These are phyloP conservation scores for Galeopsis tetrahit DNA, from an alignment of 257 asterid genomes.

Conservation along the genomic window DNA sequence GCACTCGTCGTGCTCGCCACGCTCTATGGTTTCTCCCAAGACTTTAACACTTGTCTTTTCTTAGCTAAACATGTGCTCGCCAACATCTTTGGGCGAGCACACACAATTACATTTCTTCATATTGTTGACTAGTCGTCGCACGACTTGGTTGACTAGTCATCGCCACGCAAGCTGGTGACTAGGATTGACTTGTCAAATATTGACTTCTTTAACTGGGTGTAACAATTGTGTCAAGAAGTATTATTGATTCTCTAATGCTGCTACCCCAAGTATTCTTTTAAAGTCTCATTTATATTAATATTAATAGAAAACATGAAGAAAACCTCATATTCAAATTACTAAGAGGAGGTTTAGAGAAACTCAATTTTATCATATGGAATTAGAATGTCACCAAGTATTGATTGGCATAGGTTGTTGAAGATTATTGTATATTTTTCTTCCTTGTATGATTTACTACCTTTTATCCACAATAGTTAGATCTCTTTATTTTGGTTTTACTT, in stretches of 20 bases:
- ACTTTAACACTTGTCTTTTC: no score
- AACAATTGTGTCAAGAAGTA: not conserved
- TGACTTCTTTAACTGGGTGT: no score
- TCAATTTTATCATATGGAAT: not conserved
- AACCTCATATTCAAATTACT: not conserved
- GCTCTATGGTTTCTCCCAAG: no score
- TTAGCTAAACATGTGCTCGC: no score
- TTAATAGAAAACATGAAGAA: not conserved
- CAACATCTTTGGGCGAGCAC: no score
- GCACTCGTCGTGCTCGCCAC: no score
- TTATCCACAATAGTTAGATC: not conserved
- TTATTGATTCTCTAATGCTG: not conserved
- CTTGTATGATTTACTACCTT: not conserved
- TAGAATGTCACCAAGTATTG: not conserved
- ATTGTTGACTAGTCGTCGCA: no score
- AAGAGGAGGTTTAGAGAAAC: not conserved
- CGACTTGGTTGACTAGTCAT: no score
- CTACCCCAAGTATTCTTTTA: not conserved
- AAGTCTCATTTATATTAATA: not conserved
- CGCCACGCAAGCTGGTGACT: no score
- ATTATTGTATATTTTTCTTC: not conserved
- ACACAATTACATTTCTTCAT: no score
- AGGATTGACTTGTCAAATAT: no score
- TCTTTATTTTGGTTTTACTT: not conserved
- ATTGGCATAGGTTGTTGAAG: no score